Conservation (phyloP, 2,329 filamentous ascomycete species). For the Xylariales sp. region DNA sequence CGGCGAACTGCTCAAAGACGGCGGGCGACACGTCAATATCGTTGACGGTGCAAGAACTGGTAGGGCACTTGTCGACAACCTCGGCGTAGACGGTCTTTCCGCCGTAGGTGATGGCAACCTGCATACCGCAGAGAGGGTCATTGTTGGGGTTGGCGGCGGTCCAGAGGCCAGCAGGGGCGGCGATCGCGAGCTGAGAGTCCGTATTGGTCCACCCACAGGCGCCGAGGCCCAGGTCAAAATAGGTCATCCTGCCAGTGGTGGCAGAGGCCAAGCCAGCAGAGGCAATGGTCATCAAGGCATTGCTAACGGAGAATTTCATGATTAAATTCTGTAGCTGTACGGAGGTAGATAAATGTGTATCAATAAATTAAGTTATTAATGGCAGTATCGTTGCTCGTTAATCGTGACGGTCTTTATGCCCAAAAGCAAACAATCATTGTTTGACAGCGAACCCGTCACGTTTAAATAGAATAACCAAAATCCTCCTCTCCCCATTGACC, state of each 20-base stretch:
- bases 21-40: conserved; percentile 21
- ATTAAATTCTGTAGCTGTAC: too few species aligned
- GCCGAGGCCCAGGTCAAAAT: conserved; percentile 15
- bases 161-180: conserved; percentile 16
- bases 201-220: conserved; percentile 15
- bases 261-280: conserved; percentile 11
- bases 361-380: too few species aligned
- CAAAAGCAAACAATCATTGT: too few species aligned
- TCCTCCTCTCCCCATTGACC: too few species aligned
- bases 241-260: conserved; percentile 19
- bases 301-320: background rate
- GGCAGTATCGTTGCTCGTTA: too few species aligned
- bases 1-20: conserved; percentile 16
- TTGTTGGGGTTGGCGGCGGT: conserved; percentile 13
- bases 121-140: conserved; percentile 15
- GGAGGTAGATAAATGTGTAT: too few species aligned
- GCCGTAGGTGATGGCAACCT: conserved; percentile 16
- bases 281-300: too few species aligned
- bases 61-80: conserved; percentile 22
- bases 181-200: conserved; percentile 15
- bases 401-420: too few species aligned
- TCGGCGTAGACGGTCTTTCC: conserved; percentile 17
- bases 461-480: too few species aligned
- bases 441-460: too few species aligned
- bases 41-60: conserved; percentile 15